phyloP scores from a whole-genome alignment of 495 filamentous ascomycete species.

The Penicillium riverlandense region DNA sequence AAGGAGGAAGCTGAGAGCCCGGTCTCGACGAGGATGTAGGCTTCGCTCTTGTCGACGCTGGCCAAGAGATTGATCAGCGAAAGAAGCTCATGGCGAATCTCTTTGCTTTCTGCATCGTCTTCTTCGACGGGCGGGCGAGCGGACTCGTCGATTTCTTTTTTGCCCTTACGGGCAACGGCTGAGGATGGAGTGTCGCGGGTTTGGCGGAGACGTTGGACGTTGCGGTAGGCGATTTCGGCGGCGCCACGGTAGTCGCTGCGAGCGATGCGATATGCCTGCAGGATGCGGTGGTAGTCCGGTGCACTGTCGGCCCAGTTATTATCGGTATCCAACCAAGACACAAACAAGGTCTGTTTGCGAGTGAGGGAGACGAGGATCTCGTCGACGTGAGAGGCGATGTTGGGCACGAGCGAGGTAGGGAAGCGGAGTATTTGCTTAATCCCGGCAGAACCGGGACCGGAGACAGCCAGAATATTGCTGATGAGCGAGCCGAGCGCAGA shows the following conservation, averaged over 20 bases:
- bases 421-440: conserved; percentile 61
- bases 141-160: conserved; percentile 37
- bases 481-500: conserved; percentile 60
- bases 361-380: conserved; percentile 56
- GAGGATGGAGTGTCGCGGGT: conserved; percentile 40
- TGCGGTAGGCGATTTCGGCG: conserved; percentile 64
- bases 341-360: conserved; percentile 29
- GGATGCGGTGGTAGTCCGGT: conserved; percentile 64
- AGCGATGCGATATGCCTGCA: conserved; percentile 83
- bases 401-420: conserved; percentile 55
- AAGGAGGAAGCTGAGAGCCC: conserved; percentile 12
- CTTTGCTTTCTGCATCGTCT: conserved; percentile 47
- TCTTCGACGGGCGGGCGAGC: conserved; percentile 49
- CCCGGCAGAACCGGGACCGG: conserved; percentile 44
- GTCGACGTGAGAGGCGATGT: conserved; percentile 70
- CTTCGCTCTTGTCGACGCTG: conserved; percentile 74
- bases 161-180: conserved; percentile 30
- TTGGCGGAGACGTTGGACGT: conserved; percentile 50
- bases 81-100: conserved; percentile 59
- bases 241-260: conserved; percentile 83
- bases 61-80: conserved; percentile 81
- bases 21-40: conserved; percentile 56
- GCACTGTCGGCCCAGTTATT: conserved; percentile 23
- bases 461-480: conserved; percentile 60
- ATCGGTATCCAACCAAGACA: conserved; percentile 25